Base-by-base conservation (phyloP, 192 early-diverging fungal species). In the Rhizophagus sp. region DNA sequence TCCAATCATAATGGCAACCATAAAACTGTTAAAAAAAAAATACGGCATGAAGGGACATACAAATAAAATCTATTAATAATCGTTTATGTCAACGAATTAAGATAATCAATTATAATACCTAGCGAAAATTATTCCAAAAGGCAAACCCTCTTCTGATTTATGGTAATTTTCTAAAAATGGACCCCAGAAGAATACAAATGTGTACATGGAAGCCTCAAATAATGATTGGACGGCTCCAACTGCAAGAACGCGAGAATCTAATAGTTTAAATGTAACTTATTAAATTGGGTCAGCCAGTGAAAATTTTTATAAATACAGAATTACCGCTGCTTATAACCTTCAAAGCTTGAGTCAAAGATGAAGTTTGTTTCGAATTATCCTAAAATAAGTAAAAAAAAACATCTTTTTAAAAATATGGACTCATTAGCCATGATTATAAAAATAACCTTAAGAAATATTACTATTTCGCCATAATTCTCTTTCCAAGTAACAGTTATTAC, bases 401-500 rank as follows among this genome's bases (percentile, higher is more conserved):
- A 22, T 52, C 15, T 50, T 57, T 4, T 34, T 34, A 34, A 57
- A 57, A 57, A 5, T 22, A 57, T 57, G 52, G 10, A 57, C 22
- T 22, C 2, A 22, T 12, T 47, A 47, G 1, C 11, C 11, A 11
- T 47, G 44, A 47, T 12, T 47, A 47, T 4, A 22, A 57, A n/a
- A n/a, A 57, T 19, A 22, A 57, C 22, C 8, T 30, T 82, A 77
- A 13, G 81, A 76, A 65, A 73, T 82, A 79, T 79, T 6, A 73
- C 50, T 33, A 74, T 71, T 22, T 85, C 80, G 34, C 94, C 94
- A 84, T 91, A 95, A 79, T 95, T 95, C 64, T 95, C 94, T 19
- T 79, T 82, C 94, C 94, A 95, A 15, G 87, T 85, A 10, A 72
- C 68, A 1, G 68, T 74, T 27, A 95, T 88, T 63, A 92, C 77